Conservation (phyloP, 495 filamentous ascomycete genomes). For the Halenospora varia region DNA sequence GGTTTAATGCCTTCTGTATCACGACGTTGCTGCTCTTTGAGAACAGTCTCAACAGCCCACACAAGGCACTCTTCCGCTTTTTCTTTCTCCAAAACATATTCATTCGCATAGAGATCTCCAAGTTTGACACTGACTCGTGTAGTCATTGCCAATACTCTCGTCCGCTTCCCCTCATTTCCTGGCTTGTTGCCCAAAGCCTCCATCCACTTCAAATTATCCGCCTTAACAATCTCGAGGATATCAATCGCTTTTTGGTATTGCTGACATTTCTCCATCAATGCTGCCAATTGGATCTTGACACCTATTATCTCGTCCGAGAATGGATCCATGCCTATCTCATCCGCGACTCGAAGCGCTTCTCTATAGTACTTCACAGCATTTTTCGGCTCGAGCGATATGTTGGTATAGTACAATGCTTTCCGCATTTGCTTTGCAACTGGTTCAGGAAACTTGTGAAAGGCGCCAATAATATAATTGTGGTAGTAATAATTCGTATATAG, state of each 20-base stretch:
- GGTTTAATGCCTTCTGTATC: conserved; percentile 57
- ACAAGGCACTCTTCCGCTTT: conserved; percentile 67
- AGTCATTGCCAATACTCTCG: conserved; percentile 64
- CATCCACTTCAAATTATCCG: conserved; percentile 59
- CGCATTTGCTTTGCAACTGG: conserved; percentile 77
- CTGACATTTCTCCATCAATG: conserved; percentile 70
- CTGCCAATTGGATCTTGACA: conserved; percentile 76
- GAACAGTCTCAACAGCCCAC: conserved; percentile 76
- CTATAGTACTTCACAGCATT: conserved; percentile 78
- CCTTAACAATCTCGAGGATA: conserved; percentile 64
- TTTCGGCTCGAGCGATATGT: conserved; percentile 64
- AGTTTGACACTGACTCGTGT: conserved; percentile 76
- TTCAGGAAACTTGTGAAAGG: conserved; percentile 75
- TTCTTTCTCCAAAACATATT: conserved; percentile 55
- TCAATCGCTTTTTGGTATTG: conserved; percentile 61
- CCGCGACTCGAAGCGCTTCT: conserved; percentile 64
- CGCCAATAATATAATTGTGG: conserved; percentile 54
- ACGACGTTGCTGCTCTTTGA: conserved; percentile 69
- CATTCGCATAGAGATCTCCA: conserved; percentile 67
- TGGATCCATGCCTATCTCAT: conserved; percentile 72
- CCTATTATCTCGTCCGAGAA: conserved; percentile 88
- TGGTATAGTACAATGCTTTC: conserved; percentile 81
- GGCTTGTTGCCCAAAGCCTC: conserved; percentile 46
- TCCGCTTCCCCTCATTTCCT: conserved; percentile 59
- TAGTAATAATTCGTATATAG: conserved; percentile 61